A percentile compares a stretch with the other conserved stretches of the same genome.
These are phyloP conservation scores for Juncus effusus DNA, from an alignment of 176 grass and related monocot genomes.

Conservation along the genomic window DNA sequence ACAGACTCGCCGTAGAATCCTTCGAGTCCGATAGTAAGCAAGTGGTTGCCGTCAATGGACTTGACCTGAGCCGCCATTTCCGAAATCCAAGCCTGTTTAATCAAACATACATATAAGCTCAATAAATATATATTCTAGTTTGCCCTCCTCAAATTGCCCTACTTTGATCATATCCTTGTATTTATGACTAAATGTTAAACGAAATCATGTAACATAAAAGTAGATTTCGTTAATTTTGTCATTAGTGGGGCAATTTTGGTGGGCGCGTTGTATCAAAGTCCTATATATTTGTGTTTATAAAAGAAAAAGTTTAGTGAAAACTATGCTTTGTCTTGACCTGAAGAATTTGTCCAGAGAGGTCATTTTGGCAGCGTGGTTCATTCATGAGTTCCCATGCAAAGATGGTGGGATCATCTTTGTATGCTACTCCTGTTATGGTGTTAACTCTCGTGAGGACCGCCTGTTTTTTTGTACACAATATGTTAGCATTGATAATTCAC, in stretches of 20 bases:
- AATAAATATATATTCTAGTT: no score
- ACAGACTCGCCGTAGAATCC: constrained; percentile 67
- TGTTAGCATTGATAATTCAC: neutral
- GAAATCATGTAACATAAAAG: no score
- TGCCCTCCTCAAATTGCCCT: neutral
- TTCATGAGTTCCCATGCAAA: constrained; percentile 92
- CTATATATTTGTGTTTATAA: no score
- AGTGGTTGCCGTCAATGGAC: constrained; percentile 69
- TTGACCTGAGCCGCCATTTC: constrained; percentile 70
- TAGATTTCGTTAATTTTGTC: no score
- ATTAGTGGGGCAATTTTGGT: no score
- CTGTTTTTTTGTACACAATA: constrained; percentile 24
- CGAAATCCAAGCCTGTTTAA: constrained; percentile 44
- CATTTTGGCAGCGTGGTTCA: constrained; percentile 59
- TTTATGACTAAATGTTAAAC: no score
- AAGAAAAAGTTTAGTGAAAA: constrained; percentile 5
- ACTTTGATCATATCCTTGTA: neutral
- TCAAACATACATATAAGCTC: neutral
- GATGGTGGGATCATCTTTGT: constrained; percentile 71
- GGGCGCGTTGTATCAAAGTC: no score
- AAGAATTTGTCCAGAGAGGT: constrained; percentile 54
- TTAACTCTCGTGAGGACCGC: constrained; percentile 50
- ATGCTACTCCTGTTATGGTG: constrained; percentile 48
- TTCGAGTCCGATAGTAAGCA: constrained; percentile 71
- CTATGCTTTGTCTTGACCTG: constrained; percentile 31